phyloP scores from a whole-genome alignment of 768 basidiomycete species.

The Tubosaeta brunneosetosa region DNA sequence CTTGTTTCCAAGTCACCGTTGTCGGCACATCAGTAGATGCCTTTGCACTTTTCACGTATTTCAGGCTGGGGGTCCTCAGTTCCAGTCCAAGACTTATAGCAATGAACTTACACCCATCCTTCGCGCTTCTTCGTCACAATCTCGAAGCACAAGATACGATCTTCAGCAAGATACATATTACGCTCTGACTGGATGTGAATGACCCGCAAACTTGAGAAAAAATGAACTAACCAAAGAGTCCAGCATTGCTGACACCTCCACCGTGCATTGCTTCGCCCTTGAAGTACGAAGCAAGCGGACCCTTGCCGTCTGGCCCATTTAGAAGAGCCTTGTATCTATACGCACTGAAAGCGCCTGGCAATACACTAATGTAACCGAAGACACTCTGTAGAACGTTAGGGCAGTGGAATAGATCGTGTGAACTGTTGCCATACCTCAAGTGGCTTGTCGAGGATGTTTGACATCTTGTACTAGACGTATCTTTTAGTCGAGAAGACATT shows the following conservation, averaged over 20 bases:
- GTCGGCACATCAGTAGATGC: constrained; percentile 96
- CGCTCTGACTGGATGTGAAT: constrained; percentile 42
- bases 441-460: constrained; percentile 94
- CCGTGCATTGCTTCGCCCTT: constrained; percentile 88
- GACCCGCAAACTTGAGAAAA: background rate
- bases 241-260: constrained; percentile 51
- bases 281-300: constrained; percentile 90
- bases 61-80: constrained; percentile 43
- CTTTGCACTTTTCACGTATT: constrained; percentile 91
- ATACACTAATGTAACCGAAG: constrained; percentile 81
- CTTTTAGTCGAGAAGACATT: background rate
- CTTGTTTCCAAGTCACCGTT: constrained; percentile 38
- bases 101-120: constrained; percentile 64
- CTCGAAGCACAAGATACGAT: constrained; percentile 90
- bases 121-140: constrained; percentile 87
- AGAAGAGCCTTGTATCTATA: constrained; percentile 84
- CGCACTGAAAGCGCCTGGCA: constrained; percentile 91
- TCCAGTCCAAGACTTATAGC: background rate
- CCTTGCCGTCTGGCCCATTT: constrained; percentile 84
- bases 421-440: constrained; percentile 61
- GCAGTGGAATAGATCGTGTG: background rate
- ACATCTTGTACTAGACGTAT: constrained; percentile 76
- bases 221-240: constrained; percentile 50
- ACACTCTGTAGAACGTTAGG: constrained; percentile 48
- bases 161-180: constrained; percentile 91